Base-by-base conservation (phyloP, 129 eudicot genomes). In the Helianthus tuberosus region DNA sequence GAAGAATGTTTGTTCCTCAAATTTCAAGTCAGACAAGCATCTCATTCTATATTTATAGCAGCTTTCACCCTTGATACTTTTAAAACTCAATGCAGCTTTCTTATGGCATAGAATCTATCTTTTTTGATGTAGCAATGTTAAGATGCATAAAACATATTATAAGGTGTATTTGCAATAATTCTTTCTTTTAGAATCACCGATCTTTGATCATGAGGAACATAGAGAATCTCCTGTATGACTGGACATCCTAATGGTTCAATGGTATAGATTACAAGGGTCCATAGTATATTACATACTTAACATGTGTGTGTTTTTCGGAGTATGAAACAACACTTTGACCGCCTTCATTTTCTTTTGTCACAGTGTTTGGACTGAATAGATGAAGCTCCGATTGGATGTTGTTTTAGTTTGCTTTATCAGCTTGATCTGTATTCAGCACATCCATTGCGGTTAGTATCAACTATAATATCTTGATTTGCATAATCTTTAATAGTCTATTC, bases 301-400 rank as follows among this genome's bases (percentile, higher is more conserved):
- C 23, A 20, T 20, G 17, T 36, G 65, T 52, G 23, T 63, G 58
- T 72, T 52, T 32, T 2, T 78, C 20, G 4, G 38, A 16, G 25
- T 70, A 6, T 62, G 64, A 71, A 70, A 27, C 70, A 38, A 79
- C 68, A 38, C 55, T 36, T 73, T 65, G 75, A 77, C 54, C 51
- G n/a, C 68, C 47, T 49, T 43, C 64, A 11, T 6, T 17, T 75
- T 61, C 62, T 67, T 79, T 74, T 59, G 72, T 75, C 61, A 62
- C 48, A 69, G 76, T 64, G 49, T 66, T 66, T 73, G 79, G 82
- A 60, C 76, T 65, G 61, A 66, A 64, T 58, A 86, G 68, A 90
- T 90, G 96, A 80, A 79, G 87, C 79, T 78, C 77, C 82, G 52
- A 76, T 67, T 68, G 57, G 78, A 85, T 47, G 61, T 81, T 51